phyloP scores from a whole-genome alignment of 768 basidiomycete genomes.

The Boletus eberwhitei region DNA sequence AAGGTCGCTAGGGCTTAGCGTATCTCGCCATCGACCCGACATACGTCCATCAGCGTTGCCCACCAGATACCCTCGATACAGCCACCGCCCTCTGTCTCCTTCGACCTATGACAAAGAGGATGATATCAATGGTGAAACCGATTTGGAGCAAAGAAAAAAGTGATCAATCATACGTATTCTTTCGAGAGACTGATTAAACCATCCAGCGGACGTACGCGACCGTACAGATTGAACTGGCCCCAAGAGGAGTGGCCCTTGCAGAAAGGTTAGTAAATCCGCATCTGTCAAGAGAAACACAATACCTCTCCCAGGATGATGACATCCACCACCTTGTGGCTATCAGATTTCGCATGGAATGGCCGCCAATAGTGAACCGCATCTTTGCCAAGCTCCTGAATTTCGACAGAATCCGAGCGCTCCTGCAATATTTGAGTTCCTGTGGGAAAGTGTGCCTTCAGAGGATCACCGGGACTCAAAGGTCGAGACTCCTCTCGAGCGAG shows the following conservation, averaged over 20 bases:
- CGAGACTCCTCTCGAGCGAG: not conserved
- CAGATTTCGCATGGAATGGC: conserved; percentile 23
- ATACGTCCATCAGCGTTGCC: conserved; percentile 67
- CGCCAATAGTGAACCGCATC: conserved; percentile 29
- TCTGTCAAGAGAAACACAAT: not conserved
- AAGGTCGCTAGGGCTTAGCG: conserved; percentile 56
- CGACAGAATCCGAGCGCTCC: conserved; percentile 47
- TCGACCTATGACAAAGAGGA: conserved; percentile 43
- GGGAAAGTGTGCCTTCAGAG: conserved; percentile 62
- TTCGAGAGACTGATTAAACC: conserved; percentile 81
- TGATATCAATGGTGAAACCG: not conserved
- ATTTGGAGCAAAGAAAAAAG: not conserved
- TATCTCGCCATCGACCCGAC: conserved; percentile 87
- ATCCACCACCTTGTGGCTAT: conserved; percentile 41
- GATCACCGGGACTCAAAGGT: conserved; percentile 55
- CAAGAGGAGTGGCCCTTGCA: conserved; percentile 86
- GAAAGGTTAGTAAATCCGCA: conserved; percentile 4
- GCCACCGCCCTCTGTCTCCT: conserved; percentile 76
- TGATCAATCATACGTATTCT: conserved; percentile 60
- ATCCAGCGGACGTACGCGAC: conserved; percentile 77
- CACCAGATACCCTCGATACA: conserved; percentile 81
- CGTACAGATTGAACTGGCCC: conserved; percentile 81
- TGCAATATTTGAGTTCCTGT: conserved; percentile 42
- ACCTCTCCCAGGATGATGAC: conserved; percentile 77
- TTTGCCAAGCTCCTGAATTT: conserved; percentile 44